These are phyloP conservation scores for Schizochytrium sp. DNA, from an alignment of 108 stramenopile genomes.

Conservation along the genomic window DNA sequence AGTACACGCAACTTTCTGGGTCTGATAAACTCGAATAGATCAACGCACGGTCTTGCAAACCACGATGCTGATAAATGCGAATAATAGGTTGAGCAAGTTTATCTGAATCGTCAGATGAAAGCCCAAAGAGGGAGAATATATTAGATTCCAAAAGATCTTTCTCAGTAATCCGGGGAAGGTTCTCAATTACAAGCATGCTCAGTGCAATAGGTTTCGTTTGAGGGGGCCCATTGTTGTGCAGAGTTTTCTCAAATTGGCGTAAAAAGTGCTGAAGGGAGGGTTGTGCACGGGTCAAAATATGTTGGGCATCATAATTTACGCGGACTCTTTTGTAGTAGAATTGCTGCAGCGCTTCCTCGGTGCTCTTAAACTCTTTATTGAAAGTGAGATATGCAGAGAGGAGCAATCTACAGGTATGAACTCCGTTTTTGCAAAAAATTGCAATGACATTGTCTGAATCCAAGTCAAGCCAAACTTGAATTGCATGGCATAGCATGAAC, in stretches of 20 bases:
- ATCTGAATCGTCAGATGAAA: slow-evolving; percentile 12
- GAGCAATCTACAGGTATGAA: slow-evolving; percentile 10
- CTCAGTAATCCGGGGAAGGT: slow-evolving; percentile 5
- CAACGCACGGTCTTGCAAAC: neutral
- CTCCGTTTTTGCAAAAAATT: slow-evolving; percentile 35
- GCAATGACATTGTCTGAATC: slow-evolving; percentile 12
- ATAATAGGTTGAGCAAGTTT: slow-evolving; percentile 12
- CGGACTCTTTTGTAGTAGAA: slow-evolving; percentile 46
- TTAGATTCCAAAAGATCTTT: slow-evolving; percentile 9
- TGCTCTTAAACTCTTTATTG: neutral
- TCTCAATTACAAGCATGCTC: slow-evolving; percentile 26
- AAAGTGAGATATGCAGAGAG: neutral
- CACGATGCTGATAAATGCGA: slow-evolving; percentile 16
- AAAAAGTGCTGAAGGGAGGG: slow-evolving; percentile 29
- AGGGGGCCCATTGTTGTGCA: neutral
- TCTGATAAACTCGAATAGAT: slow-evolving; percentile 40
- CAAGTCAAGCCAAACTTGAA: neutral
- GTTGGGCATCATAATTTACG: slow-evolving; percentile 24
- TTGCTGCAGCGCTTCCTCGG: neutral
- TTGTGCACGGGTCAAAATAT: slow-evolving; percentile 11
- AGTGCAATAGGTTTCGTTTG: neutral
- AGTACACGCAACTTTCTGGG: slow-evolving; percentile 32
- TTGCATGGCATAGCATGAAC: slow-evolving; percentile 40
- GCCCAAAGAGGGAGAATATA: slow-evolving; percentile 15
- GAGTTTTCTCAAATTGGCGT: neutral